Evolutionary conservation across 2,329 filamentous ascomycete species (phyloP).

Genomic region (Alternaria dauci): DNA sequence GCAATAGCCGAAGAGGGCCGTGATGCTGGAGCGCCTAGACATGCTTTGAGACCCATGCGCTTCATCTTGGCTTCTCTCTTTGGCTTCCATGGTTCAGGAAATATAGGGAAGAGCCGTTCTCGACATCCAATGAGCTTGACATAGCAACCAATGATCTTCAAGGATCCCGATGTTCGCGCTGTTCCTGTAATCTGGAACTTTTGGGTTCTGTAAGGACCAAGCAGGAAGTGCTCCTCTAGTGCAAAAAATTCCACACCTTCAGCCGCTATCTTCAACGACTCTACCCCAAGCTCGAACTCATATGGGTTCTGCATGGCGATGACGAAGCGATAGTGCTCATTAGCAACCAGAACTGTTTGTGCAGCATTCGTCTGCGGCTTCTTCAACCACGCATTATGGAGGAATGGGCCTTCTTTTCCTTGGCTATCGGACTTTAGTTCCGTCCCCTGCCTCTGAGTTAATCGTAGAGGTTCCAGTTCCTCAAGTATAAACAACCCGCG

Average conservation of each 20-base stretch:
- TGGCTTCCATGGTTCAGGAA: slow-evolving; percentile 77
- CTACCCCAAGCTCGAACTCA: slow-evolving; percentile 89
- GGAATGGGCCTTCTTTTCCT: slow-evolving; percentile 75
- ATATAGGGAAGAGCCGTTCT: slow-evolving; percentile 84
- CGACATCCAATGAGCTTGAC: slow-evolving; percentile 84
- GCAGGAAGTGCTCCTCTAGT: slow-evolving; percentile 67
- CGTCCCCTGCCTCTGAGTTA: slow-evolving; percentile 46
- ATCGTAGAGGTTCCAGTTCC: slow-evolving; percentile 35
- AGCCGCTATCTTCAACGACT: slow-evolving; percentile 77
- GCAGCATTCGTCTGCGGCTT: slow-evolving; percentile 63
- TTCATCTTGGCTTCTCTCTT: slow-evolving; percentile 78
- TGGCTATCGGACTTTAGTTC: slow-evolving; percentile 43
- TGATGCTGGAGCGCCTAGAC: slow-evolving; percentile 59
- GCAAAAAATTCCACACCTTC: slow-evolving; percentile 78
- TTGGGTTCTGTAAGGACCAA: slow-evolving; percentile 86
- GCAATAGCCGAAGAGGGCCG: slow-evolving; percentile 48
- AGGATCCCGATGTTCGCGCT: slow-evolving; percentile 70
- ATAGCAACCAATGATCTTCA: slow-evolving; percentile 79
- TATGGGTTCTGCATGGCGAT: slow-evolving; percentile 93
- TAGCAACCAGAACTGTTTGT: slow-evolving; percentile 77
- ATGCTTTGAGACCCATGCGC: slow-evolving; percentile 67
- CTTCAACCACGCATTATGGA: slow-evolving; percentile 93
- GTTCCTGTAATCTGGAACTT: slow-evolving; percentile 75
- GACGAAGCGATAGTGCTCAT: slow-evolving; percentile 78
- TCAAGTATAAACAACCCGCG: slow-evolving; percentile 75